phyloP scores from a whole-genome alignment of 352 stramenopile species.

The Pythium sp. region DNA sequence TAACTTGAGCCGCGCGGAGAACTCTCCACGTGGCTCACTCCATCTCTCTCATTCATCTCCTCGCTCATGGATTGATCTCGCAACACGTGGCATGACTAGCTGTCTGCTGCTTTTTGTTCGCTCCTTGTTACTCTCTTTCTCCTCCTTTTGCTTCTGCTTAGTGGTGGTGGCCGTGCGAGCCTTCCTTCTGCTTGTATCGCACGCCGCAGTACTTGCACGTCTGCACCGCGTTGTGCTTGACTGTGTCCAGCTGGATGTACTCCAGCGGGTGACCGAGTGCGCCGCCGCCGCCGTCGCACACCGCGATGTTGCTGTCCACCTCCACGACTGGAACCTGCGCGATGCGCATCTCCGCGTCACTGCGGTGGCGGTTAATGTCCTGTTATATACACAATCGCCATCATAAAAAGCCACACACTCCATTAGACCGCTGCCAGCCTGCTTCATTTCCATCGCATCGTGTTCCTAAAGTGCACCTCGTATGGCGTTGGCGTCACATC shows the following conservation, averaged over 20 bases:
- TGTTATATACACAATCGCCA: slow-evolving; percentile 19
- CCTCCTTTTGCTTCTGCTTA: not conserved
- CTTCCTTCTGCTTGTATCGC: slow-evolving; percentile 85
- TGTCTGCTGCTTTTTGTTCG: no score
- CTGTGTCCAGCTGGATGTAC: slow-evolving; percentile 91
- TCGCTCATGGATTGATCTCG: not conserved
- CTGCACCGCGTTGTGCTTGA: slow-evolving; percentile 62
- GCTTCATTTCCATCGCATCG: not conserved
- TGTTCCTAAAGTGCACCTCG: slow-evolving; percentile 33
- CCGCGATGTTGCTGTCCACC: slow-evolving; percentile 87
- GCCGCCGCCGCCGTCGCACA: slow-evolving; percentile 95
- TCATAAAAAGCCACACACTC: not conserved
- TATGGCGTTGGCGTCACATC: slow-evolving; percentile 51
- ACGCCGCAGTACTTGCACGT: slow-evolving; percentile 94
- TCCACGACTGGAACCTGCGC: slow-evolving; percentile 88
- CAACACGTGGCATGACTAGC: not conserved
- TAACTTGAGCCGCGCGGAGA: not conserved
- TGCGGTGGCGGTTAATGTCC: slow-evolving; percentile 84
- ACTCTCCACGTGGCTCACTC: not conserved
- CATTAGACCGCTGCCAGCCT: not conserved
- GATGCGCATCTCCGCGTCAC: slow-evolving; percentile 88
- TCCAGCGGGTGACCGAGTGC: slow-evolving; percentile 96
- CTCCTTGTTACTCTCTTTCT: not conserved
- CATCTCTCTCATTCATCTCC: not conserved
- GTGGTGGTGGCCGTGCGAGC: slow-evolving; percentile 65